Evolutionary conservation across 495 filamentous ascomycete genomes (phyloP).

Genomic region (Tuber aestivum): DNA sequence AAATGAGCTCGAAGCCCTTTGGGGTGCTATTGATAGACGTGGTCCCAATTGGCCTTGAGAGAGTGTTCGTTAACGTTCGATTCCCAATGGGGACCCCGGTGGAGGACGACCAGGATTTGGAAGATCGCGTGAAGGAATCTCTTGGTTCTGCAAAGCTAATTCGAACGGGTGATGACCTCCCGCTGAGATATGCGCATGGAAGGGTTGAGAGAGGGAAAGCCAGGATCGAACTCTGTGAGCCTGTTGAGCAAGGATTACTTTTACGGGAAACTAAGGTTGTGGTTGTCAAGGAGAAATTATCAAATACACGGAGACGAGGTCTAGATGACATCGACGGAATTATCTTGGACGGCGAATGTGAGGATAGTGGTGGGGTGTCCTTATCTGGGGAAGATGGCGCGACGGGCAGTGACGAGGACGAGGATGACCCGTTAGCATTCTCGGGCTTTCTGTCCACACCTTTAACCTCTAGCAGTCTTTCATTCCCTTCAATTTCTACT

Average conservation of each 20-base stretch:
- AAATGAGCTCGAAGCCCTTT: conserved; percentile 56
- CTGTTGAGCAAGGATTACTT: conserved; percentile 77
- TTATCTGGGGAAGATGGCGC: conserved; percentile 51
- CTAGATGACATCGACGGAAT: conserved; percentile 43
- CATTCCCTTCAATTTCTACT: conserved; percentile 44
- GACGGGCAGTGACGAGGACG: conserved; percentile 56
- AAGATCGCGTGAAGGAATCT: conserved; percentile 67
- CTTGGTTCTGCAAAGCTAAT: conserved; percentile 72
- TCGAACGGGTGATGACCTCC: conserved; percentile 76
- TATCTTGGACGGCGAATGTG: conserved; percentile 51
- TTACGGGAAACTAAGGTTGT: conserved; percentile 62
- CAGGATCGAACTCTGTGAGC: conserved; percentile 65
- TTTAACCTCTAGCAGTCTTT: conserved; percentile 60
- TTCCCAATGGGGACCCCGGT: conserved; percentile 42
- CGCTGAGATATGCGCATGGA: conserved; percentile 79
- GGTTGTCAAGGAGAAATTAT: conserved; percentile 52
- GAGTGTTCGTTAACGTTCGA: conserved; percentile 65
- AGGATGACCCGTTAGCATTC: conserved; percentile 61
- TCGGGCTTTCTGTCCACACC: conserved; percentile 66
- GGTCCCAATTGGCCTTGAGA: conserved; percentile 69
- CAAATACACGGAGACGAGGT: conserved; percentile 44
- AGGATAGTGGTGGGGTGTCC: conserved; percentile 47
- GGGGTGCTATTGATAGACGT: conserved; percentile 80
- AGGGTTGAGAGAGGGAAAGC: conserved; percentile 53
- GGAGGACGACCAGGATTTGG: conserved; percentile 63